Evolutionary conservation across 305 asterid genomes (phyloP).

Genomic region (Fraxinus albicans): DNA sequence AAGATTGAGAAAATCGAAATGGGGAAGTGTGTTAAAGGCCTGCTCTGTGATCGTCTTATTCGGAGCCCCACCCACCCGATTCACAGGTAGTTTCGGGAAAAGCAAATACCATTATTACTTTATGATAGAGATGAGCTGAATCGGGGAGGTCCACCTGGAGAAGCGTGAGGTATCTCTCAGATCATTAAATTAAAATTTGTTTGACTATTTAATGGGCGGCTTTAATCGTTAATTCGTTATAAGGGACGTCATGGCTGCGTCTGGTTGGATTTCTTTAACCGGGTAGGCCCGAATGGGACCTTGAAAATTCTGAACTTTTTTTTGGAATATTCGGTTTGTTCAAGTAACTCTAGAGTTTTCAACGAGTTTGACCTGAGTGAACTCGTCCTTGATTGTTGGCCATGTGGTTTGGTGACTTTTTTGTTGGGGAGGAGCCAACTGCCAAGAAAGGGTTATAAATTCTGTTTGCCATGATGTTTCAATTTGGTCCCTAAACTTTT

Average conservation of each 20-base stretch:
- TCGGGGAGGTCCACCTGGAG: constrained; percentile 10
- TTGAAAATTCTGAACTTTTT: constrained; percentile 7
- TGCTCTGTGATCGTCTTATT: constrained; percentile 19
- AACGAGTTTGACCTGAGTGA: constrained; percentile 23
- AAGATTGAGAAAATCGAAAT: constrained; percentile 18
- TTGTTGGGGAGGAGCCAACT: background rate
- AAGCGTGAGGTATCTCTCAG: constrained; percentile 40
- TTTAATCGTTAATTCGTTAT: constrained; percentile 29
- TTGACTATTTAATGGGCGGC: constrained; percentile 42
- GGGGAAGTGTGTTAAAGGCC: constrained; percentile 6
- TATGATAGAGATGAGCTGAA: background rate
- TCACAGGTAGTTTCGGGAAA: constrained; percentile 9
- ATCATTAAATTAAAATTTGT: background rate
- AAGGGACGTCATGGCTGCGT: constrained; percentile 35
- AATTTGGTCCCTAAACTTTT: background rate
- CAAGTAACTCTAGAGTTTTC: constrained; percentile 13
- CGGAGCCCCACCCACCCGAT: constrained; percentile 28
- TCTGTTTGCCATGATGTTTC: background rate
- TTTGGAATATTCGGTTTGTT: constrained; percentile 30
- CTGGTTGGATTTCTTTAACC: constrained; percentile 22
- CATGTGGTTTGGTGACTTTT: background rate
- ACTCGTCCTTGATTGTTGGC: constrained; percentile 3
- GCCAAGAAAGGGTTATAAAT: background rate
- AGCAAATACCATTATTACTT: background rate
- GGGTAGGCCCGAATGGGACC: constrained; percentile 25